Base-by-base conservation (phyloP, 2,329 filamentous ascomycete species). In the Cadophora gregata region DNA sequence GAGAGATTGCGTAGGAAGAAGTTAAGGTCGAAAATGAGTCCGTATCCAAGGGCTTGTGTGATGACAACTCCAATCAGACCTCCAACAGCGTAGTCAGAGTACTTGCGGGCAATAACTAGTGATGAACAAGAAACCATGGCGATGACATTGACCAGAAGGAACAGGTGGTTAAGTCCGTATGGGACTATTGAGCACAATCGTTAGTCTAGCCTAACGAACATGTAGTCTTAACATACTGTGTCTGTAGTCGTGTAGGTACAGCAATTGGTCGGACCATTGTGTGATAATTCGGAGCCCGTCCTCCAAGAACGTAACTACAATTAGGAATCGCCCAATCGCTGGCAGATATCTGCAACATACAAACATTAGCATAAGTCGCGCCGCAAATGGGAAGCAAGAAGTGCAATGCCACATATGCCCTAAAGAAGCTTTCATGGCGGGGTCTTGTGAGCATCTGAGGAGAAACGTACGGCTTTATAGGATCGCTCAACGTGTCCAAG, bases 1-100 rank as follows among this genome's bases (percentile, higher is more conserved):
- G 93, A 97, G 69, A 99, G 85, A 79, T 99, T 99, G 82, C 96
- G 94, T 71, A 99, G 91, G 89, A 99, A 99, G 86, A 99, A 99
- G 88, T 98, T 99, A 78, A 98, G 88, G 81, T 99, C 96, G 80
- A 99, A 98, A 80, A 99, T 97, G 70, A 99, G 87, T 67, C 96
- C 96, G 79, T 99, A 99, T 75, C 96, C 96, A 64, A 99, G 87
- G 24, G 95, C 96, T 82, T 99, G 96, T 38, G 93, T 90, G 69
- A 99, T 81, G 62, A 99, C 95, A 62, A 99, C 96, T 62, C 84
- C 91, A 79, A 97, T 91, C 70, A 99, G 91, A 69, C 95, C 96
- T 69, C 84, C 88, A 67, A 98, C 96, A 67, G 95, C 96, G 80
- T 93, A 95, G 81, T 97, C 95, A 72, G 93, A 96, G 84, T 96